Evolutionary conservation across 169 alveolate genomes (phyloP), one percentile per base, ranked within the genome.

Genomic region (Cryptosporidium andersoni): DNA sequence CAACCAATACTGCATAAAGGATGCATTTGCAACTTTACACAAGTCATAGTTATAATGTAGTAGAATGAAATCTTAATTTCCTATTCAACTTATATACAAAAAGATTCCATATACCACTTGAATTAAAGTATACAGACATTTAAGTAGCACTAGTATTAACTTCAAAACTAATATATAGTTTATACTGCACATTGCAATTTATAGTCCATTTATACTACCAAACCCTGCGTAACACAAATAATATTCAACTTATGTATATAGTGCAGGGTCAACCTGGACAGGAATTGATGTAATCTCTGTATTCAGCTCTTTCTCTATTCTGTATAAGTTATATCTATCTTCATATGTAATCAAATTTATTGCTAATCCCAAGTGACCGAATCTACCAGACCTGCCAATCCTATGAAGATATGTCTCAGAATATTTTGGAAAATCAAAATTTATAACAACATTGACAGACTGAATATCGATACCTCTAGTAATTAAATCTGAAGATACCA

Each of bases 381-480:
- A 97, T 81, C 99, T 95, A 12, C 99, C 99, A 12, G 99, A 96
- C 64, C 99, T 91, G 51, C 99, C 99, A 53, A 97, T 97, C 89
- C 99, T 94, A 91, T 97, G 99, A 43, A 97, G 91, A 67, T 96
- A 97, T 0, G 99, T 97, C 85, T 97, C 98, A 6, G 98, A 92
- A 89, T 95, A 92, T 85, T 96, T 97, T 4, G 99, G 99, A 95
- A 97, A 96, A 90, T 98, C 99, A 89, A 97, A 97, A 94, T 97
- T 97, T 74, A 97, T 96, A 47, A 98, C 99, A n/a, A 96, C 99
- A 92, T 97, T 97, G 62, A 98, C 99, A 40, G 98, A 93, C 81
- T 96, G 96, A 68, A 97, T 97, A 90, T 98, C 99, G 64, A 98
- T 96, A 66, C 99, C 99, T 80, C 99, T 94, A 12, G 99, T 98